Evolutionary conservation across 257 asterid species (phyloP), one percentile per base, ranked within the genome.

Genomic region (Salvia hispanica): DNA sequence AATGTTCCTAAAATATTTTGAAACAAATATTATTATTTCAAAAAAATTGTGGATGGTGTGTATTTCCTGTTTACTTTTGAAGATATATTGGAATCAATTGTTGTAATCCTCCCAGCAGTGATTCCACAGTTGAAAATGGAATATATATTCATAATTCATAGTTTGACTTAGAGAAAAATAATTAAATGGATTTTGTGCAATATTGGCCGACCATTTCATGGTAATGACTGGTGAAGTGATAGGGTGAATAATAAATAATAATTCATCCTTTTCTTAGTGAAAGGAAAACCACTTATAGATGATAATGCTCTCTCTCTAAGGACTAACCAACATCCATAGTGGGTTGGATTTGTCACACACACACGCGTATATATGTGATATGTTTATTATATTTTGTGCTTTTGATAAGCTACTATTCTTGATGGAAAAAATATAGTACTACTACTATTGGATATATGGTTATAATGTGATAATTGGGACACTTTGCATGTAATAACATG

Each of bases 191-290:
- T 63, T 58, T 37, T 70, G 71, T 71, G 77, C 60, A 71, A 74
- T 14, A 53, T 74, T 74, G 82, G 82, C 77, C 79, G 82, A 78
- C 82, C 77, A 69, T 67, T 69, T 48, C 44, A 62, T 55, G 66
- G 61, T 64, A 39, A 69, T 72, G 79, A 67, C 64, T 39, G 64
- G 72, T 68, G 80, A 75, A 72, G 67, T 68, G 73, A 75, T 79
- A 58, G 73, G 77, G 73, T 66, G 55, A 39, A 50, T 39, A 39
- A 39, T 39, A 39, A 39, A 39, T 39, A 39, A 39, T 39, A 39
- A 39, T 28, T 55, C 42, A 58, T 62, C 50, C 0, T 52, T 43
- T 62, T 57, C 8, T 51, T 54, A 61, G 73, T 72, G 71, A 72
- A 72, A 39, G 58, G 67, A 42, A 68, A 58, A 31, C 21, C 71